Evolutionary conservation across 2,329 filamentous ascomycete genomes (phyloP).

Genomic region (Trichoderma sp.): DNA sequence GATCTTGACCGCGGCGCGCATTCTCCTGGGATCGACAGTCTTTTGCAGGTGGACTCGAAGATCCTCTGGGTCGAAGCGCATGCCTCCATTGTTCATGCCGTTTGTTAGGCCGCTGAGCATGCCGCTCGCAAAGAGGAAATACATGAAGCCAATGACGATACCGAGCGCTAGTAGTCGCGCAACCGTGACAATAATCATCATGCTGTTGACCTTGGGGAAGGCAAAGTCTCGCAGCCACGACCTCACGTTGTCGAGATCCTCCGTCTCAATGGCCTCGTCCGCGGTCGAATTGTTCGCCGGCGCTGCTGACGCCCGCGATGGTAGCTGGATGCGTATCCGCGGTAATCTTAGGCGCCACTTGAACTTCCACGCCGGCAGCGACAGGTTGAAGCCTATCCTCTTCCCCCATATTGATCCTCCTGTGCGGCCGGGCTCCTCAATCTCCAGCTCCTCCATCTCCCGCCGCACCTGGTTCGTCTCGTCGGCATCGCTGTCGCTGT

Average conservation of each 20-base stretch:
- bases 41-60: conserved; percentile 73
- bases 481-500: conserved; percentile 44
- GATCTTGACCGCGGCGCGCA: conserved; percentile 71
- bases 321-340: conserved; percentile 49
- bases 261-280: conserved; percentile 19
- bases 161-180: conserved; percentile 72
- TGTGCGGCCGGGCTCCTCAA: conserved; percentile 62
- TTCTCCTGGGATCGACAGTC: conserved; percentile 65
- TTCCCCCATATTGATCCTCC: conserved; percentile 51
- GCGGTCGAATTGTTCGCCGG: conserved; percentile 21
- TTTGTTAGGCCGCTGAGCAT: conserved; percentile 66
- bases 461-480: conserved; percentile 68
- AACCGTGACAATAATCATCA: conserved; percentile 57
- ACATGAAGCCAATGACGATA: conserved; percentile 73
- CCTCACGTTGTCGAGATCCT: conserved; percentile 29
- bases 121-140: conserved; percentile 82
- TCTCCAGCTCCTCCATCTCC: conserved; percentile 86
- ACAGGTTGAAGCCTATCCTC: conserved; percentile 51
- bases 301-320: conserved; percentile 35
- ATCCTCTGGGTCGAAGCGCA: conserved; percentile 76
- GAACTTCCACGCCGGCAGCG: conserved; percentile 54
- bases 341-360: conserved; percentile 54
- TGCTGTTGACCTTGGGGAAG: conserved; percentile 41
- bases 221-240: conserved; percentile 27
- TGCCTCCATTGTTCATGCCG: conserved; percentile 58